Evolutionary conservation across 768 basidiomycete genomes (phyloP), one percentile per base, ranked within the genome.

Genomic region (Holtermannia corniformis): DNA sequence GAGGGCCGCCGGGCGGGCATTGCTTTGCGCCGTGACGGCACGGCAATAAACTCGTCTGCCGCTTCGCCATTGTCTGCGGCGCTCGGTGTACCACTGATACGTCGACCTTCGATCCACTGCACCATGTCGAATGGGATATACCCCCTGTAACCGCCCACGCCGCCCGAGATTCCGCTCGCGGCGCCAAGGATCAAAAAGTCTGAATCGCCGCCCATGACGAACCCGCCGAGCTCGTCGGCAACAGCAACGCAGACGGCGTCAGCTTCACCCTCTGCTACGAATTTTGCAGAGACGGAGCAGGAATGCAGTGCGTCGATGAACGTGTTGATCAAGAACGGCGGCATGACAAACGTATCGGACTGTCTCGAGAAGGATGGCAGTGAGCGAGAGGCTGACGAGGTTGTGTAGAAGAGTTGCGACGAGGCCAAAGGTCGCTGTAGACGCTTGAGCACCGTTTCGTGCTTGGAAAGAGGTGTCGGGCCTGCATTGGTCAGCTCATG

Each of bases 71-170:
- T 27, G 20, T 47, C 44, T 41, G 45, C 23, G 14, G 28, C 20
- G 25, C 55, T 42, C 7, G 32, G 32, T 16, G 32, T 16, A 37
- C 10, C 10, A n/a, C n/a, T n/a, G n/a, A n/a, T n/a, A n/a, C n/a
- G n/a, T n/a, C n/a, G n/a, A 21, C 57, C 60, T 47, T 68, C 71
- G 37, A 68, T 59, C 72, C 72, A 73, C 48, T 51, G 52, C 37
- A 73, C 51, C 62, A 64, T 63, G 47, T 72, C 68, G 22, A 73
- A 50, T 24, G 71, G 72, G 25, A 65, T 59, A 52, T 70, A 73
- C 5, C 72, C 72, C 43, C 52, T 53, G 47, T 56, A 56, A 14
- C 51, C 51, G 4, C 45, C 42, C 2, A 58, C 55, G 44, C 43
- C 52, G n/a, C 24, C 51, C 28, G 42, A 43, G 21, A 42, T 60